Base-by-base conservation (phyloP, 495 filamentous ascomycete genomes). In the Saxispiralis lemnorum region DNA sequence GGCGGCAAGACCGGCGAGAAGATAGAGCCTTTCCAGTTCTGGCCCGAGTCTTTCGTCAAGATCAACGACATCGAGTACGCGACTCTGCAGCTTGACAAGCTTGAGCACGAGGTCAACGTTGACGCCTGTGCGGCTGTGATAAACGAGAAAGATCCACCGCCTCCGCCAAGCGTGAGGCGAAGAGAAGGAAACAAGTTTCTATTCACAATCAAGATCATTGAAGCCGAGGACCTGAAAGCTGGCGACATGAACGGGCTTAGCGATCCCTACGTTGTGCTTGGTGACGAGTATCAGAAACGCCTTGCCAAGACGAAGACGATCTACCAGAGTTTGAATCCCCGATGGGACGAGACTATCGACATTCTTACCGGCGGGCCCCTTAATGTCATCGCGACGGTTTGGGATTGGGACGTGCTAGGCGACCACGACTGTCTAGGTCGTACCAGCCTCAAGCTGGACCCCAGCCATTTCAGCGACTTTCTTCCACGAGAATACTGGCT, bases 131-230 rank as follows among this genome's bases (percentile, higher is more conserved):
- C 87, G 5, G 83, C 84, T 38, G 72, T 89, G 7, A 75, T 96
- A 39, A 71, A 72, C 21, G 72, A 68, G 48, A 64, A 78, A 48
- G 65, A 72, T 17, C 75, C 77, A 20, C 72, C 77, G 0, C 59
- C 69, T 46, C 55, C 66, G 10, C 59, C 66, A 34, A 73, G 68
- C 47, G 59, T 71, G 20, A 74, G 51, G 17, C 42, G 51, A 33
- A 49, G 75, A 54, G 76, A 70, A 51, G 64, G 67, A 4, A 78
- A 74, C 21, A 89, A 87, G 44, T 95, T 93, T 56, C 84, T 96
- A 38, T 99, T 99, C 59, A 96, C 92, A 1, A 87, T 96, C 61
- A 99, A 99, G 66, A 83, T 99, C 39, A 85, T 99, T 21, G 92
- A 99, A 55, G 92, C 81, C n/a, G 92, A 99, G 61, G 92, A 96